A percentile compares a stretch with the other conserved stretches of the same genome.
Evolutionary conservation across 306 rosid species (phyloP).

Genomic region (Hippophae rhamnoides): DNA sequence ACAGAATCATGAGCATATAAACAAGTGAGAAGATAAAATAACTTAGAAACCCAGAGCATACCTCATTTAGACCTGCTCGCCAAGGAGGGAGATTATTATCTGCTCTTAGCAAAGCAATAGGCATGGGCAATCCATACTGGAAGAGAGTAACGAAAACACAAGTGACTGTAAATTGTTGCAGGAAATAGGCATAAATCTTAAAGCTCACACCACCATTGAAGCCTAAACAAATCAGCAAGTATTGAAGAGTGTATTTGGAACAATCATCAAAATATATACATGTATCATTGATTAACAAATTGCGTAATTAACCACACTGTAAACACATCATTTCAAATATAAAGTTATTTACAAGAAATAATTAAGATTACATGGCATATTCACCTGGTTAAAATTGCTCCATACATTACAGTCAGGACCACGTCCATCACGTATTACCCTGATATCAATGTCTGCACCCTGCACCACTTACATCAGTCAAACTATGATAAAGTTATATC

Average conservation of each 20-base stretch:
- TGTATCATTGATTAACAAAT: not conserved
- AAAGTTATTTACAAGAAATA: not conserved
- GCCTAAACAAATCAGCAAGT: not conserved
- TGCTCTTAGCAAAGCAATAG: conserved; percentile 76
- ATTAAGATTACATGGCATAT: conserved; percentile 9
- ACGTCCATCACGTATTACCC: conserved; percentile 95
- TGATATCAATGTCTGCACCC: conserved; percentile 99
- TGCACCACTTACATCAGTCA: conserved; percentile 35
- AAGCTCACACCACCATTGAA: not conserved
- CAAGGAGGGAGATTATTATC: conserved; percentile 97
- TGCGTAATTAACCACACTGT: not conserved
- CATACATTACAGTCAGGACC: conserved; percentile 95
- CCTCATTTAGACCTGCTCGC: conserved; percentile 90
- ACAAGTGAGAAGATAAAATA: not conserved
- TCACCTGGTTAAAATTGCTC: conserved; percentile 98
- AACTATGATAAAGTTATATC: conserved; percentile 16
- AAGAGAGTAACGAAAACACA: conserved; percentile 23
- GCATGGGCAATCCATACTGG: conserved; percentile 81
- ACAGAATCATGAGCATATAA: not conserved
- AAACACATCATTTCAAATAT: conserved; percentile 6
- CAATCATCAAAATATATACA: not conserved
- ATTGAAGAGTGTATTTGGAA: not conserved
- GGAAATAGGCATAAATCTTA: not conserved
- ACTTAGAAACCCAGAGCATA: conserved; percentile 10
- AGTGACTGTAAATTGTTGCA: conserved; percentile 13